Evolutionary conservation across 2,329 filamentous ascomycete genomes (phyloP).

Genomic region (Coniochaeta pulveracea): DNA sequence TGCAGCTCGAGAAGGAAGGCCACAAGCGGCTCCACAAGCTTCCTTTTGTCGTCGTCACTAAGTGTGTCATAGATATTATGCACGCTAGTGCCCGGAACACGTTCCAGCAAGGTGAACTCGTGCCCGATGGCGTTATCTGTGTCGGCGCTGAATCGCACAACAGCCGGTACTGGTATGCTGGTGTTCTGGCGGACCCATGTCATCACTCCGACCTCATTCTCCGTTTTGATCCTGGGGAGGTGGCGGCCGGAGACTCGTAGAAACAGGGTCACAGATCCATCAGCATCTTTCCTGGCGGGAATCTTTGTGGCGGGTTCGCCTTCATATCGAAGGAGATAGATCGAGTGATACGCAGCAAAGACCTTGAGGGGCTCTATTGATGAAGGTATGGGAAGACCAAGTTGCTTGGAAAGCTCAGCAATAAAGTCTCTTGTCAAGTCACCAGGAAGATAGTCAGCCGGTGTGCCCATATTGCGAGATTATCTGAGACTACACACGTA

Average conservation of each 20-base stretch:
- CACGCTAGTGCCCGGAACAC: conserved; percentile 17
- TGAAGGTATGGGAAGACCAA: conserved; percentile 8
- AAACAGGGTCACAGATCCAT: too few relatives aligned
- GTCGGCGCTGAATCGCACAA: conserved; percentile 17
- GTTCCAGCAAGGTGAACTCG: conserved; percentile 20
- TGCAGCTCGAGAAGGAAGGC: conserved; percentile 16
- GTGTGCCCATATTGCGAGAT: too few relatives aligned
- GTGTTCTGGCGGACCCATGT: conserved; percentile 20
- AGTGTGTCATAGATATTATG: conserved; percentile 17
- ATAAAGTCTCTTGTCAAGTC: too few relatives aligned
- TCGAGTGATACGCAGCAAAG: conserved; percentile 15
- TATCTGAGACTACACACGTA: too few relatives aligned
- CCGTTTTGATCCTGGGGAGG: conserved; percentile 22
- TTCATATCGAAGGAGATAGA: conserved; percentile 14
- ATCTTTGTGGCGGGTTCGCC: not conserved
- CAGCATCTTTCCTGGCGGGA: conserved; percentile 4
- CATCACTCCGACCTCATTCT: conserved; percentile 24
- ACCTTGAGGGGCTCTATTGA: conserved; percentile 9
- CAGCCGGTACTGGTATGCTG: conserved; percentile 19
- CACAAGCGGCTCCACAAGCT: conserved; percentile 18
- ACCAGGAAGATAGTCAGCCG: too few relatives aligned
- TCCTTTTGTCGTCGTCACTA: conserved; percentile 7
- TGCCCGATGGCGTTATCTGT: conserved; percentile 17
- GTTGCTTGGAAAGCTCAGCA: too few relatives aligned
- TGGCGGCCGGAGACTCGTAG: conserved; percentile 23